Evolutionary conservation across 1,284 basidiomycete species (phyloP), one percentile per base, ranked within the genome.

Genomic region (Trichosporon coremiiforme): DNA sequence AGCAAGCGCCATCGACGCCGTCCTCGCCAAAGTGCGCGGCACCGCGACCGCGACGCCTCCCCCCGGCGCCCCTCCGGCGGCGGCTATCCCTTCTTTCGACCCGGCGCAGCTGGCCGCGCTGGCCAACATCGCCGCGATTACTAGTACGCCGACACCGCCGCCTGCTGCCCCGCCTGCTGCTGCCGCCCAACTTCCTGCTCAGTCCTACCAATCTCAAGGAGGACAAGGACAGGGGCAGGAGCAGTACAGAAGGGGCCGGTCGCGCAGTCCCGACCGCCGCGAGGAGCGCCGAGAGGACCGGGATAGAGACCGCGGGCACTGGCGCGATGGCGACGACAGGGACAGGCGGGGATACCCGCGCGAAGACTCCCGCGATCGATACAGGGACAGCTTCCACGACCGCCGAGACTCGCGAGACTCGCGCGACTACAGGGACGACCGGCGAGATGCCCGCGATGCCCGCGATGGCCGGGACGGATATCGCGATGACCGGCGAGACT

Each of bases 81-180:
- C 67, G 9, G 33, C 33, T 2, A 60, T 69, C 0, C 69, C 72
- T 4, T 55, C 50, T 4, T 65, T 77, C 65, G 75, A 80, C 66
- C 69, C 72, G 1, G 66, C 69, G 13, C 75, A 77, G 63, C 70
- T 78, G 17, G 77, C 76, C 1, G 75, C 75, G 17, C 71, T 80
- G 2, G 77, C 77, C 0, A 76, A 75, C 66, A 63, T 73, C 10
- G 53, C 65, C 66, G 64, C 53, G n/a, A 35, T 62, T 2, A 62
- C 57, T 10, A n/a, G 57, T 17, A 62, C 66, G 29, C 29, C 66
- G 29, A 20, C 36, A 2, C 64, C 47, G 13, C n/a, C 36, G 31
- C 50, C 29, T 22, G 33, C 55, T 9, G 10, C 31, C 20, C 10
- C 57, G 2, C 57, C 45, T 17, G 15, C 60, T 8, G 38, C 55